These are phyloP conservation scores for Maudiozyma serrabonitensis DNA, from an alignment of 805 yeast species.

Conservation along the genomic window DNA sequence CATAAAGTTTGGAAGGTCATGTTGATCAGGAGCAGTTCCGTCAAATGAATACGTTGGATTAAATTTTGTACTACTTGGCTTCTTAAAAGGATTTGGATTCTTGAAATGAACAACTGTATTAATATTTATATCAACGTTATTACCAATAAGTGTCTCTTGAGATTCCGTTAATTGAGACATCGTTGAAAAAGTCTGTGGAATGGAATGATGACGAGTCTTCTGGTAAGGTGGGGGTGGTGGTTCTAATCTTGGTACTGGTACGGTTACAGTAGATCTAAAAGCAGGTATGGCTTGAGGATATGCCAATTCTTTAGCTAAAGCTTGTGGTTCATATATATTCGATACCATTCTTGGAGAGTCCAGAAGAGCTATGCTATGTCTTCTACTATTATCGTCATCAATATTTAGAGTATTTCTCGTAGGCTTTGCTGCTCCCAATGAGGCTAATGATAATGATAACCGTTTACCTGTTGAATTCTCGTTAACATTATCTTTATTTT, in stretches of 20 bases:
- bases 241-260: not conserved
- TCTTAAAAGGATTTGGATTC: not conserved
- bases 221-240: conserved; percentile 3
- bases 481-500: not conserved
- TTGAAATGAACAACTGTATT: not conserved
- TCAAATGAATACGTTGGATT: not conserved
- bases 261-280: conserved; percentile 29
- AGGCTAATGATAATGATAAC: not conserved
- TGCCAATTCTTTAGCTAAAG: conserved; percentile 35
- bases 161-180: not conserved
- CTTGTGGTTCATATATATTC: conserved; percentile 47
- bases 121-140: not conserved
- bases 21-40: not conserved
- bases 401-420: not conserved
- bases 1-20: not conserved
- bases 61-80: not conserved
- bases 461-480: not conserved
- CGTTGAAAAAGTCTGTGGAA: not conserved
- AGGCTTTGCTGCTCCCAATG: not conserved
- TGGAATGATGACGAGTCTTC: not conserved
- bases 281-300: conserved; percentile 60
- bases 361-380: conserved; percentile 1
- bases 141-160: not conserved
- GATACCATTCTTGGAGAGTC: conserved; percentile 32
- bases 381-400: conserved; percentile 1